Percentiles rank a stretch among this genome's conserved stretches.
Evolutionary conservation across 805 yeast genomes (phyloP).

Genomic region (Metschnikowia hibisci): DNA sequence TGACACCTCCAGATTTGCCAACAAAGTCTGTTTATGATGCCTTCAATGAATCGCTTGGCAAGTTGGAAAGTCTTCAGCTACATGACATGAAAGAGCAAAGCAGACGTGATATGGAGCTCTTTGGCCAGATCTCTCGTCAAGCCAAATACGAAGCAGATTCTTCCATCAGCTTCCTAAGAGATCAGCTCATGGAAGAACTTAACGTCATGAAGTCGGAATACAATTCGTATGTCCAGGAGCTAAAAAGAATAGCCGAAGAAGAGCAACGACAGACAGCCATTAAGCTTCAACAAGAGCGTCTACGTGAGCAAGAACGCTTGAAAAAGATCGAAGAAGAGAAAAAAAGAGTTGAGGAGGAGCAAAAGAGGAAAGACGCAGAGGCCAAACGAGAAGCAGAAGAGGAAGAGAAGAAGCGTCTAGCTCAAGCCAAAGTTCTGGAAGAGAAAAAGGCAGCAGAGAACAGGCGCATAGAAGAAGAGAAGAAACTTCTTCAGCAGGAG

Average conservation of each 20-base stretch:
- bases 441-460: constrained; percentile 15
- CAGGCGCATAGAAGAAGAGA: constrained; percentile 17
- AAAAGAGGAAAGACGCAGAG: constrained; percentile 10
- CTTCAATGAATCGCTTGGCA: constrained; percentile 9
- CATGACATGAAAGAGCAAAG: constrained; percentile 4
- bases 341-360: constrained; percentile 18
- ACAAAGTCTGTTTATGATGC: constrained; percentile 2
- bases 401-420: constrained; percentile 8
- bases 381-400: constrained; percentile 12
- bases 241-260: not conserved
- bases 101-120: not conserved
- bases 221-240: not conserved
- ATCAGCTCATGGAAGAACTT: constrained; percentile 1
- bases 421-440: constrained; percentile 11
- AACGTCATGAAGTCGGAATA: not conserved
- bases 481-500: constrained; percentile 15
- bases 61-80: constrained; percentile 5
- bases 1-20: not conserved
- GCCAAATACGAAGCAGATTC: not conserved
- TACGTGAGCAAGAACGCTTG: constrained; percentile 1
- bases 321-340: constrained; percentile 8
- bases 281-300: too few species aligned
- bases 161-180: not conserved
- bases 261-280: not conserved
- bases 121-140: not conserved